Percentiles rank a stretch among this genome's conserved stretches.
These are phyloP conservation scores for Diaporthe amygdali DNA, from an alignment of 2,329 filamentous ascomycete genomes.

Conservation along the genomic window DNA sequence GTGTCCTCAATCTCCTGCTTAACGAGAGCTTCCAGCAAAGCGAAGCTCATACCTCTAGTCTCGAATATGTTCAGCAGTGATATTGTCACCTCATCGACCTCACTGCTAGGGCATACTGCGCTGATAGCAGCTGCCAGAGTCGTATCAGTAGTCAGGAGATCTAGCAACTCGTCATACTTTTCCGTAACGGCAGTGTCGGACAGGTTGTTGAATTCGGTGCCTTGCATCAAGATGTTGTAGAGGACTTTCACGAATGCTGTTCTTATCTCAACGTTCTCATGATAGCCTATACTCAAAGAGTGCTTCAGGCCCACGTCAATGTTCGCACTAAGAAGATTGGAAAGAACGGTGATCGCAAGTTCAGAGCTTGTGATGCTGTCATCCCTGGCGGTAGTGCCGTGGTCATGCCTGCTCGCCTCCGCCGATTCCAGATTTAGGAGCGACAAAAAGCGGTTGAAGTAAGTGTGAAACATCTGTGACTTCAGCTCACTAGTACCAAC, in stretches of 20 bases:
- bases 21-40: constrained; percentile 69
- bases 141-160: constrained; percentile 68
- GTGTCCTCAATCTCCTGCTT: constrained; percentile 70
- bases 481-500: constrained; percentile 72
- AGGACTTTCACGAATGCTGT: constrained; percentile 74
- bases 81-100: constrained; percentile 73
- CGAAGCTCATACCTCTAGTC: constrained; percentile 66
- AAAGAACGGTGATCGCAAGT: constrained; percentile 70
- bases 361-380: constrained; percentile 63
- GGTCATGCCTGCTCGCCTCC: constrained; percentile 50
- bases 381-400: constrained; percentile 50
- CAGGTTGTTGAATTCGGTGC: constrained; percentile 72
- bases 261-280: constrained; percentile 72
- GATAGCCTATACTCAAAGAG: constrained; percentile 72
- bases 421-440: constrained; percentile 64
- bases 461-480: constrained; percentile 73
- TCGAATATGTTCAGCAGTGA: constrained; percentile 74
- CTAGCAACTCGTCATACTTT: constrained; percentile 69
- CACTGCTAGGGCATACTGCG: constrained; percentile 68
- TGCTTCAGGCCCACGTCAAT: constrained; percentile 75
- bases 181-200: constrained; percentile 71
- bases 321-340: constrained; percentile 72
- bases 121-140: constrained; percentile 68
- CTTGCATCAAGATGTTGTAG: constrained; percentile 74
- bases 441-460: constrained; percentile 73